Conservation (phyloP, 352 stramenopile genomes). For the Aphanomyces invadans region DNA sequence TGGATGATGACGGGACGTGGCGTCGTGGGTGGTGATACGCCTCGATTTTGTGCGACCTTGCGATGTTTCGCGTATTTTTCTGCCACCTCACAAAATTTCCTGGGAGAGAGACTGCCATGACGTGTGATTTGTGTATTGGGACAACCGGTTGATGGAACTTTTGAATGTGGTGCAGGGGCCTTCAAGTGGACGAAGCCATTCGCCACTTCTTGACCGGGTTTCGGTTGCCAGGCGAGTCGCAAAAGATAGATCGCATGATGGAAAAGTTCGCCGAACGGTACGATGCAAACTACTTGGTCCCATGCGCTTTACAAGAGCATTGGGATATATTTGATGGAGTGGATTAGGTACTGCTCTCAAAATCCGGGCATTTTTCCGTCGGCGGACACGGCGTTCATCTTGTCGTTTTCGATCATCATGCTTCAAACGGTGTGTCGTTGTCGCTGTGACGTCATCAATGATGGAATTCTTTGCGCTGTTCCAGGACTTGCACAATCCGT, state of each 20-base stretch:
- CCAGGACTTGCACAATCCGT: constrained; percentile 97
- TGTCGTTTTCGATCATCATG: constrained; percentile 92
- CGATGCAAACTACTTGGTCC: no score
- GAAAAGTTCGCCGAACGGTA: constrained; percentile 98
- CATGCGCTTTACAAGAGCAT: no score
- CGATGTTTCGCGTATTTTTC: no score
- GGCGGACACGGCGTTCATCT: constrained; percentile 97
- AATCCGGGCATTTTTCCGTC: constrained; percentile 85
- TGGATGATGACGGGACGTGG: no score
- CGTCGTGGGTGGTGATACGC: no score
- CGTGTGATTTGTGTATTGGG: no score
- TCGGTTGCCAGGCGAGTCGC: constrained; percentile 96
- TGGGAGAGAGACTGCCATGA: no score
- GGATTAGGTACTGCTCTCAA: constrained; percentile 50
- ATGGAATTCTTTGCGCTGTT: background rate
- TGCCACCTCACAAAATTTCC: no score
- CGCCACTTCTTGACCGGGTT: constrained; percentile 97
- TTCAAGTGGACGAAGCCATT: constrained; percentile 97
- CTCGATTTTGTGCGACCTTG: no score
- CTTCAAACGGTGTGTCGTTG: constrained; percentile 41
- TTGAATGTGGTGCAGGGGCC: constrained; percentile 42
- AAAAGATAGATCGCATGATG: constrained; percentile 99
- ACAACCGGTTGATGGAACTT: no score
- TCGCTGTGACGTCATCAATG: background rate
- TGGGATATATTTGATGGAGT: no score